These are phyloP conservation scores for Nigrospora sphaerica DNA, from an alignment of 2,329 filamentous ascomycete species.

Conservation along the genomic window DNA sequence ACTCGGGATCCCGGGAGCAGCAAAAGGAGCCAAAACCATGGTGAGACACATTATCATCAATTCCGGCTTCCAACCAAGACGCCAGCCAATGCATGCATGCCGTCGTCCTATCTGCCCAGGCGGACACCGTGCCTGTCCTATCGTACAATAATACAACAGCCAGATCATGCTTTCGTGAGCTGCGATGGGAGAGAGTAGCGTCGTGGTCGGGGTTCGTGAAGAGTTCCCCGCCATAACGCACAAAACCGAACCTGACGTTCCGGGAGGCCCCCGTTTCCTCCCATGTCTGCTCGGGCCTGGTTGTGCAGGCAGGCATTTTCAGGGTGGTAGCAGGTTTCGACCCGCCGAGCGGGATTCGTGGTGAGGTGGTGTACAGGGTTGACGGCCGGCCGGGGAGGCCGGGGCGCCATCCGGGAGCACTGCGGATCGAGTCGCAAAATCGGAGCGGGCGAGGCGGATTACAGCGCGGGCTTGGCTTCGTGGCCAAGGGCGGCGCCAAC, in stretches of 20 bases:
- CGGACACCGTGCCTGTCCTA: neutral
- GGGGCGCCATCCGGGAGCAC: too few species aligned
- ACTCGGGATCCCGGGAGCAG: too few species aligned
- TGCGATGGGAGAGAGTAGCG: slow-evolving; percentile 1
- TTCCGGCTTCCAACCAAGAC: neutral
- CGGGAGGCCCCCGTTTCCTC: too few species aligned
- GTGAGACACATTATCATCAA: slow-evolving; percentile 1
- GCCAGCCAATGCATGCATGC: neutral
- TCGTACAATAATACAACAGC: slow-evolving; percentile 1
- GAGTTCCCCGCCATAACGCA: neutral
- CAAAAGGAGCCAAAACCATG: too few species aligned
- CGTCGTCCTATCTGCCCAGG: neutral
- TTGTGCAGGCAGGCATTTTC: too few species aligned
- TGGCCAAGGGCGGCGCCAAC: slow-evolving; percentile 42
- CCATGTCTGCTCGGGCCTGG: too few species aligned
- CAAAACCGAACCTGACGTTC: too few species aligned
- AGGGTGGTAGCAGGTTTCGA: too few species aligned
- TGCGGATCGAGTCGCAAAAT: too few species aligned
- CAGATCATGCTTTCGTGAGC: slow-evolving; percentile 2
- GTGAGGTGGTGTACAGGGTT: too few species aligned
- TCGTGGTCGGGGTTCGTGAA: slow-evolving; percentile 1
- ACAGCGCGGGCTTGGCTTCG: slow-evolving; percentile 33
- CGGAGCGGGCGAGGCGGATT: neutral
- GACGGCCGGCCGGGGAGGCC: too few species aligned
- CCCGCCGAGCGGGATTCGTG: too few species aligned